phyloP scores from a whole-genome alignment of 345 rosid genomes.

The Murraya koenigii region DNA sequence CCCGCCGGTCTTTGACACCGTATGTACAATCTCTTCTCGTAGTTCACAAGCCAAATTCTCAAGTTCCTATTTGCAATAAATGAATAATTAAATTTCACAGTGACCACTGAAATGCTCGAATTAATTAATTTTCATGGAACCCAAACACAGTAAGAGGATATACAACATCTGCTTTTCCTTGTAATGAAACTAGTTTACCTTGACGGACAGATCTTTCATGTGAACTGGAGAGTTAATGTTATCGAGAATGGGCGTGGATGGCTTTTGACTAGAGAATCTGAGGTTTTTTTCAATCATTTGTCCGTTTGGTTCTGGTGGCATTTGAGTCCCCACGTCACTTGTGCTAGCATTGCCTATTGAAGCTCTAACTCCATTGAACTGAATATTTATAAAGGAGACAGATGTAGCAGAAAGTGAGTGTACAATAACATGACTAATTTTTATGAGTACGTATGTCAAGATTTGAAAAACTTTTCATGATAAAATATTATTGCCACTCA shows the following conservation, averaged over 20 bases:
- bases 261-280: constrained; percentile 32
- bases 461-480: neutral
- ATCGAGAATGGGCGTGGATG: constrained; percentile 41
- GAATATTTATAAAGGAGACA: neutral
- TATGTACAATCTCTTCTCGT: constrained; percentile 40
- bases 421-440: neutral
- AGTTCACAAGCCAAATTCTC: constrained; percentile 35
- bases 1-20: constrained; percentile 52
- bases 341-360: neutral
- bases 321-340: constrained; percentile 3
- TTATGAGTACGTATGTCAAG: neutral
- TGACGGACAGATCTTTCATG: constrained; percentile 38
- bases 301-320: neutral
- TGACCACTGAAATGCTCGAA: neutral
- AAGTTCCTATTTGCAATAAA: constrained; percentile 32
- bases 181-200: constrained; percentile 17
- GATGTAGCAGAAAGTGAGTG: neutral
- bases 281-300: constrained; percentile 11
- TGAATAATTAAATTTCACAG: no score
- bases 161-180: neutral
- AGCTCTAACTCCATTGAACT: constrained; percentile 4
- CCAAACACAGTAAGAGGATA: neutral
- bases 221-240: constrained; percentile 38
- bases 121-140: neutral
- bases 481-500: no score